Evolutionary conservation across 208 protist genomes (phyloP).

Genomic region (Crithidia sp.): DNA sequence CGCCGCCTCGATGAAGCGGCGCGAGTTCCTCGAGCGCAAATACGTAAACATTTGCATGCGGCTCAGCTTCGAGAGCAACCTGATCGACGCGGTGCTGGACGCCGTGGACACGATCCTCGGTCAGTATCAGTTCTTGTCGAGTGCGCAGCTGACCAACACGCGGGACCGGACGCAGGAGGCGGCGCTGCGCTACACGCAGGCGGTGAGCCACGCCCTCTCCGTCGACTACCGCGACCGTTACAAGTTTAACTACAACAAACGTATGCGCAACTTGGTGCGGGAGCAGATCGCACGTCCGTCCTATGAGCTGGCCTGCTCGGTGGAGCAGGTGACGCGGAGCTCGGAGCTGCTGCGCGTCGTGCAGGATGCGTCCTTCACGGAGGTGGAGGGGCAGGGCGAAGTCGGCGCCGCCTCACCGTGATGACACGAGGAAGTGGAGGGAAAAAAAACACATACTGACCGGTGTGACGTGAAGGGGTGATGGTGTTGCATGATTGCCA

Average conservation of each 20-base stretch:
- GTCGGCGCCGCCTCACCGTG: neutral
- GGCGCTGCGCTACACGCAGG: conserved; percentile 44
- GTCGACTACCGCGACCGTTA: conserved; percentile 59
- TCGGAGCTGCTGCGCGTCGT: conserved; percentile 37
- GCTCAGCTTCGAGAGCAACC: conserved; percentile 64
- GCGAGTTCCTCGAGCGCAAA: conserved; percentile 40
- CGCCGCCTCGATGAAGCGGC: conserved; percentile 34
- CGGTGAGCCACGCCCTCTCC: conserved; percentile 56
- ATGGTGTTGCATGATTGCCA: too few relatives aligned
- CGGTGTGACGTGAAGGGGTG: neutral
- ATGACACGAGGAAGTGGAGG: neutral
- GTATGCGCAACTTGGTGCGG: conserved; percentile 63
- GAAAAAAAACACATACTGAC: neutral
- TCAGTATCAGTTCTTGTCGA: conserved; percentile 46
- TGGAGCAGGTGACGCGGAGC: conserved; percentile 27
- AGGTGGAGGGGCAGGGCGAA: conserved; percentile 5
- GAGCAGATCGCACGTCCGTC: conserved; percentile 39
- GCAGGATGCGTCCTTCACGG: conserved; percentile 32
- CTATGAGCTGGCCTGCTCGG: conserved; percentile 25
- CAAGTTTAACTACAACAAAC: conserved; percentile 48
- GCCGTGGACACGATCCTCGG: conserved; percentile 69
- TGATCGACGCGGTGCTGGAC: conserved; percentile 72
- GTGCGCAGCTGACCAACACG: conserved; percentile 36
- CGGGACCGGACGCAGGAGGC: conserved; percentile 38
- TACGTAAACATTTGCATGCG: conserved; percentile 68